Percentiles rank a stretch among this genome's conserved stretches.
These are phyloP conservation scores for Ascodesmis nigricans DNA, from an alignment of 495 filamentous ascomycete species.

Conservation along the genomic window DNA sequence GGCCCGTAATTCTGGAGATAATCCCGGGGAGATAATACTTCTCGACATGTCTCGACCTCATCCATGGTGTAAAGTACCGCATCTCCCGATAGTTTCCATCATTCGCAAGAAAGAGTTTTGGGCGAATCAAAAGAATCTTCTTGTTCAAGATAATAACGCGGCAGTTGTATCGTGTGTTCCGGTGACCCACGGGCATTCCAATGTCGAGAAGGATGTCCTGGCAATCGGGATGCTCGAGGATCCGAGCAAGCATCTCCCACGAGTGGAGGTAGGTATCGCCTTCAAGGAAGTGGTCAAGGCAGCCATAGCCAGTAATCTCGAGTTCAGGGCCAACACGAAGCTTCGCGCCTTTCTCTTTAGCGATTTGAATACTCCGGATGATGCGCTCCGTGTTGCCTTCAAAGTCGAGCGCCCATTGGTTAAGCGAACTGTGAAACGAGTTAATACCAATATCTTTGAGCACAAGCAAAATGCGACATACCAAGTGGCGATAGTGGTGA, in stretches of 20 bases:
- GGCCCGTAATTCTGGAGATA: slow-evolving; percentile 38
- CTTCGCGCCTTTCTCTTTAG: slow-evolving; percentile 47
- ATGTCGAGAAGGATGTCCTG: slow-evolving; percentile 65
- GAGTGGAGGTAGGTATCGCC: slow-evolving; percentile 38
- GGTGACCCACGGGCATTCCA: slow-evolving; percentile 41
- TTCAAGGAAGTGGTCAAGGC: slow-evolving; percentile 51
- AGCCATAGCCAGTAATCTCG: slow-evolving; percentile 48
- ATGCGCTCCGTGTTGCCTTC: slow-evolving; percentile 58
- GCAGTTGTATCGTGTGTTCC: slow-evolving; percentile 52
- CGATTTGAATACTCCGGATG: slow-evolving; percentile 46
- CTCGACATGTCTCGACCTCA: slow-evolving; percentile 36
- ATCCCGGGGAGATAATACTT: slow-evolving; percentile 49
- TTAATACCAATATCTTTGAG: slow-evolving; percentile 1
- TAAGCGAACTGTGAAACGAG: slow-evolving; percentile 24
- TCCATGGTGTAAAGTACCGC: slow-evolving; percentile 51
- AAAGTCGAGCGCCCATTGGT: slow-evolving; percentile 54
- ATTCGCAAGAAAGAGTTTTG: slow-evolving; percentile 66
- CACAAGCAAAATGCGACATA: slow-evolving; percentile 23
- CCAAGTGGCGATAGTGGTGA: slow-evolving; percentile 31
- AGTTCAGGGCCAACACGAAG: slow-evolving; percentile 59
- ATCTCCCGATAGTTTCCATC: slow-evolving; percentile 55
- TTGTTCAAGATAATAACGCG: slow-evolving; percentile 44
- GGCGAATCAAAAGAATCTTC: slow-evolving; percentile 53
- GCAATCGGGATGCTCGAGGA: slow-evolving; percentile 41
- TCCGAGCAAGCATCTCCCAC: slow-evolving; percentile 45